Base-by-base conservation (phyloP, 768 basidiomycete species). In the Tylopilus balloui region DNA sequence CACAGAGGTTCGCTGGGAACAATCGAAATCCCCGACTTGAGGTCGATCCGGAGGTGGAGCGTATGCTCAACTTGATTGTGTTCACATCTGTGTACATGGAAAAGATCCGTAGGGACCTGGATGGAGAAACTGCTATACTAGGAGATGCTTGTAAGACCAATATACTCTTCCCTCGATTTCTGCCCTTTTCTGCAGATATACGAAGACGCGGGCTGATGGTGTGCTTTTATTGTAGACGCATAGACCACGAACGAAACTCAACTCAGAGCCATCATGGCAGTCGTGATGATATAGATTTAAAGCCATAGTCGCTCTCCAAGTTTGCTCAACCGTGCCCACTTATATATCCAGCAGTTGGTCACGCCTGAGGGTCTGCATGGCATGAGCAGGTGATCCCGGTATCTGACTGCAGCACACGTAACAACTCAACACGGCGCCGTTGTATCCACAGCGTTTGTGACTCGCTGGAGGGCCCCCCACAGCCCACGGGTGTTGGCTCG, bases 21-120 rank as follows among this genome's bases (percentile, higher is more conserved):
- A 23, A 25, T 56, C 31, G 34, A 35, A 50, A 51, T 7, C 57
- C 63, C 7, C 52, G 19, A 17, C 45, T 67, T 3, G 59, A 56
- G 12, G 20, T 66, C 20, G 32, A 56, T 47, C 48, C 60, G 7
- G 43, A 38, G 4, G 53, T 58, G 37, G 53, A 52, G 35, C 56
- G 52, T 11, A 66, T 67, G 51, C 48, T 66, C 20, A 62, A 66
- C 51, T 25, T 58, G 23, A 41, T 68, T 25, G 24, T 67, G 8
- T 53, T 66, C 15, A 68, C 64, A 1, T 68, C 68, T 23, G 57
- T 68, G 20, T 67, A 64, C 27, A 58, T 66, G n/a, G 64, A 68
- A 44, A 68, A 68, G 45, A 17, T 66, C 6, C 60, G 58, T 28
- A 55, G 51, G 52, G 57, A 64, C 29, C 64, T 56, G 37, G 63